Base-by-base conservation (phyloP, 495 filamentous ascomycete species). In the Aspergillus bertholletiae region DNA sequence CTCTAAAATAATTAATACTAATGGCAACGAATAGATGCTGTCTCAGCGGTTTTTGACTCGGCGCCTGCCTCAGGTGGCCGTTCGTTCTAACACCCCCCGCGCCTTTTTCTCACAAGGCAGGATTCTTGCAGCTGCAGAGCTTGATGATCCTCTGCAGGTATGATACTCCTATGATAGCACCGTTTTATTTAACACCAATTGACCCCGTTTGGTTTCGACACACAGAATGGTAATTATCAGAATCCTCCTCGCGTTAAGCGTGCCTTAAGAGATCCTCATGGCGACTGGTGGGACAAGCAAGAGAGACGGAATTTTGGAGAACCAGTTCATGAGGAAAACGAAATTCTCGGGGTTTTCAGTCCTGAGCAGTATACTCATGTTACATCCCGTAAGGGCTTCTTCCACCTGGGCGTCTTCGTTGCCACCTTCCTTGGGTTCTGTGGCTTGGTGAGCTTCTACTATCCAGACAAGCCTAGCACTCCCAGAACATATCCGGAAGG, bases 281-380 rank as follows among this genome's bases (percentile, higher is more conserved):
- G 73, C 62, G 88, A 90, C 68, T 97, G 92, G 90, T 97, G 93
- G 93, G 92, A 97, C 72, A 88, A 90, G 77, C 92, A 97, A 67
- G 93, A 96, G 69, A 88, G 92, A 62, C 85, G 92, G 54, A 96
- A 97, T 77, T 99, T 86, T 62, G 91, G 91, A 63, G 95, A 99
- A 72, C 88, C 92, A 4, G 84, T 96, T 24, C 93, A 99, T 70
- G 95, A 99, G 73, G 95, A 99, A 72, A 86, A 97, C 66, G 95
- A 99, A 69, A 84, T 96, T 50, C 80, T 97, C 20, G 92, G 93
- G 64, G 85, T 96, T 52, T 93, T 99, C 75, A 86, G 88, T 47
- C 83, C 89, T 2, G 84, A 96, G 64, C 88, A 92, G 59, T 97
- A 99, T 74, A 92, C 84, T 22, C 92, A 94, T 75, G 83, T 87